Percentiles rank a stretch among this genome's conserved stretches.
Evolutionary conservation across 1,284 basidiomycete species (phyloP).

Genomic region (Apiotrichum veenhuisii): DNA sequence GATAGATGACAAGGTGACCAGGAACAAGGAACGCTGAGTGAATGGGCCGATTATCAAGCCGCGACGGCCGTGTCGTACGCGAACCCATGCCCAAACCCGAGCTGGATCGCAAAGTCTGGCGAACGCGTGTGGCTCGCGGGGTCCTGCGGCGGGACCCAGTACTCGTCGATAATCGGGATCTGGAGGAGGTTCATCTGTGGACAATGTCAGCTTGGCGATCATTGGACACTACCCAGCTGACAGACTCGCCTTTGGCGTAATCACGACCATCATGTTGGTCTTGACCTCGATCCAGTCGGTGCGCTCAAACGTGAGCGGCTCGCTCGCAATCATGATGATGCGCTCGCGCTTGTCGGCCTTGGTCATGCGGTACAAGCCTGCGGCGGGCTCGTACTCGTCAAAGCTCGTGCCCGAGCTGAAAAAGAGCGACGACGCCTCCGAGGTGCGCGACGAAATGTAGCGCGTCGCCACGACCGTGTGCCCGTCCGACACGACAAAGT

Average conservation of each 20-base stretch:
- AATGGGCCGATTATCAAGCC: too few relatives aligned
- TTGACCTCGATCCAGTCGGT: conserved; percentile 77
- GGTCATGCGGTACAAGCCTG: conserved; percentile 85
- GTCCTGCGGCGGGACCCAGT: conserved; percentile 64
- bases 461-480: conserved; percentile 88
- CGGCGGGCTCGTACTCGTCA: conserved; percentile 75
- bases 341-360: conserved; percentile 85
- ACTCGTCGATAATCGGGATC: conserved; percentile 84
- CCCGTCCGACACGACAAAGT: conserved; percentile 94
- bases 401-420: conserved; percentile 93
- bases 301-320: conserved; percentile 84
- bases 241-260: conserved; percentile 74
- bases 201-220: neutral
- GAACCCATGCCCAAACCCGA: conserved; percentile 40
- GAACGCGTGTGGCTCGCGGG: conserved; percentile 39
- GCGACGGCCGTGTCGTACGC: conserved; percentile 14
- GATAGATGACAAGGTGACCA: neutral
- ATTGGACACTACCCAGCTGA: too few relatives aligned
- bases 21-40: neutral
- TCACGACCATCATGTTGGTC: conserved; percentile 87
- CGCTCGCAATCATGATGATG: conserved; percentile 89
- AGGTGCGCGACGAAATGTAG: conserved; percentile 85
- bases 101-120: conserved; percentile 45
- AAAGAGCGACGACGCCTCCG: conserved; percentile 93
- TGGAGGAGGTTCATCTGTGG: conserved; percentile 77